Conservation (phyloP, 371 early-diverging fungal species). For the Zychaea mexicana region DNA sequence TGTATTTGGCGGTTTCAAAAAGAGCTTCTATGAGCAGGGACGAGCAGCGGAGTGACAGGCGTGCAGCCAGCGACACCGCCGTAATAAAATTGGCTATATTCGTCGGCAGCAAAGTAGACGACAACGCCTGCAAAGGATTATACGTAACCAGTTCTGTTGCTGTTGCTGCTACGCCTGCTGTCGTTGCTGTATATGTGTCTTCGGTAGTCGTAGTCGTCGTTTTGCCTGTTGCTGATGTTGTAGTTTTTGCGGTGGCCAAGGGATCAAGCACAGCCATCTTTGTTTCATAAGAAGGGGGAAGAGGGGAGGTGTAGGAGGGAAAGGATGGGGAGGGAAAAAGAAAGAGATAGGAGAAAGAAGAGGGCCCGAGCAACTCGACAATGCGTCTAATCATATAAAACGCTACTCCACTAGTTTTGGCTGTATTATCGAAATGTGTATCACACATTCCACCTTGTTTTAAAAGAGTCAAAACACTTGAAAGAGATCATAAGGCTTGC, state of each 20-base stretch:
- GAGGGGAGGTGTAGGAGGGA: not conserved
- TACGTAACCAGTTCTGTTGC: not conserved
- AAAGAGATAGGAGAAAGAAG: not conserved
- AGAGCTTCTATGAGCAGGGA: constrained; percentile 51
- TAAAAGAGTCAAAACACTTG: too few relatives aligned
- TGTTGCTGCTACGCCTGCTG: not conserved
- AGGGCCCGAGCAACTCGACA: not conserved
- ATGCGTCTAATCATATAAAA: too few relatives aligned
- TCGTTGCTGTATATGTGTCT: too few relatives aligned
- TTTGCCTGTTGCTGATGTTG: not conserved
- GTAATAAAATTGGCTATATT: constrained; percentile 45
- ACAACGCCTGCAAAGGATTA: not conserved
- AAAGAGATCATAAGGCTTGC: too few relatives aligned
- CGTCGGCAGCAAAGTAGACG: constrained; percentile 46
- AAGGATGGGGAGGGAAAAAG: not conserved
- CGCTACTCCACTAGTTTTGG: too few relatives aligned
- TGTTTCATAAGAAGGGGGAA: not conserved
- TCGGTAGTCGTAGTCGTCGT: not conserved
- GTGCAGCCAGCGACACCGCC: constrained; percentile 42
- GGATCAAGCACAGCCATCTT: not conserved
- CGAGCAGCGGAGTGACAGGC: constrained; percentile 44
- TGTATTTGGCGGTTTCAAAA: constrained; percentile 62
- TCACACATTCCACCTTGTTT: too few relatives aligned
- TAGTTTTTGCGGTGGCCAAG: not conserved
- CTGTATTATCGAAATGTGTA: too few relatives aligned